Evolutionary conservation across 768 basidiomycete species (phyloP), one percentile per base, ranked within the genome.

Genomic region (Lactarius hengduanensis): DNA sequence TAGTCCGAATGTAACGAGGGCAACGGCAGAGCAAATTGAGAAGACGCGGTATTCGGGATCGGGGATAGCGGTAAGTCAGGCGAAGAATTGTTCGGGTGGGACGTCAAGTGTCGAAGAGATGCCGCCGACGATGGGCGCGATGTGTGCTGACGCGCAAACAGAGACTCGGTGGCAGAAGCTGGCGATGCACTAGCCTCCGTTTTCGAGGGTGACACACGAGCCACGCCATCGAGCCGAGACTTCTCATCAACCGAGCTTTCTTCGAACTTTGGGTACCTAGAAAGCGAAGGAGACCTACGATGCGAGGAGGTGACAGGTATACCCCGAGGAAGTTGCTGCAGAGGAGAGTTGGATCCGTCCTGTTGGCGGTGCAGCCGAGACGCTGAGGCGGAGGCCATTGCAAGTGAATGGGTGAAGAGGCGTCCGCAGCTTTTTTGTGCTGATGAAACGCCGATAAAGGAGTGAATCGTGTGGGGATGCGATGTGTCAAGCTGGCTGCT

Each of bases 1-100:
- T 68, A 68, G 50, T 57, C 65, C 32, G 64, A 61, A 36, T 71
- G 71, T 41, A 71, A 36, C 47, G 70, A 71, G 32, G 68, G 64
- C 28, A 41, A 57, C 50, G 70, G 70, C 32, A 62, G 38, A 18
- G 70, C 70, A 65, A 70, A 64, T 11, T 62, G 65, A 40, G 67
- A 50, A 30, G 59, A 38, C 28, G 57, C 16, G 47, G 57, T 38
- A 40, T 59, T 43, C 26, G 61, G 36, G 2, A 59, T 57, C 38
- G 59, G 67, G 41, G 69, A 62, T 36, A 40, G 30, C 38, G 47
- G 28, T 16, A 40, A 56, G 30, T 47, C 62, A 41, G 53, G 56
- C 15, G 57, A 59, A 45, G 66, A 30, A 43, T 40, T 50, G 58
- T 40, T 34, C 1, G 56, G 58, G 43, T 63, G 62, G 20, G 45